Percentiles rank a stretch among this genome's conserved stretches.
These are phyloP conservation scores for Bertia moriformis DNA, from an alignment of 2,329 filamentous ascomycete genomes.

Conservation along the genomic window DNA sequence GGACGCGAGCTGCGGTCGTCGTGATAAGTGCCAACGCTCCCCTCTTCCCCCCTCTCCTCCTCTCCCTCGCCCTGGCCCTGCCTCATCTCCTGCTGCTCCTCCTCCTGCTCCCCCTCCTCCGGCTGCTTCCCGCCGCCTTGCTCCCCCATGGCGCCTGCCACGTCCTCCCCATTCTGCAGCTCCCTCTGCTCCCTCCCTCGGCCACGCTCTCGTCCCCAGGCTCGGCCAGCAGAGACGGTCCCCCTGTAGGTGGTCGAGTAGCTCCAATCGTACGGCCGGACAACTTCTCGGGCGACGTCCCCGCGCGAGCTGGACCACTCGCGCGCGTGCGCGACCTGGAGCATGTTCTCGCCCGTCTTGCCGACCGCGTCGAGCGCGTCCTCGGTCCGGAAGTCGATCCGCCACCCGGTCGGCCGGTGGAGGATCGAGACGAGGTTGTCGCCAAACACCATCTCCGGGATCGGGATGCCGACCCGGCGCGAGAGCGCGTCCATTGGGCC, in stretches of 20 bases:
- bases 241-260: conserved; percentile 83
- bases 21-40: no score
- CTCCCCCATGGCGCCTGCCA: no score
- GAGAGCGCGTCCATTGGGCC: conserved; percentile 79
- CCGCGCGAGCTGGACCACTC: conserved; percentile 62
- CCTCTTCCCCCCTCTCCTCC: no score
- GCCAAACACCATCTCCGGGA: conserved; percentile 98
- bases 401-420: conserved; percentile 65
- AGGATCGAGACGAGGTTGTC: conserved; percentile 73
- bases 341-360: conserved; percentile 81
- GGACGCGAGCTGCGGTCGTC: no score
- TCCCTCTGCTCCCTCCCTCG: background rate
- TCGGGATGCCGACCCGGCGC: conserved; percentile 63
- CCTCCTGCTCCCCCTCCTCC: conserved; percentile 2
- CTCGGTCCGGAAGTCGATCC: conserved; percentile 66
- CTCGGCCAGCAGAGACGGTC: conserved; percentile 36
- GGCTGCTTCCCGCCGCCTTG: background rate
- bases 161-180: no score
- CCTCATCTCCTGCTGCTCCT: background rate
- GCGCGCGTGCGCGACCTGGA: conserved; percentile 82
- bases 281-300: conserved; percentile 76
- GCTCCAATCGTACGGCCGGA: conserved; percentile 96
- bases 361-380: conserved; percentile 83
- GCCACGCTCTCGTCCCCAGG: conserved; percentile 4
- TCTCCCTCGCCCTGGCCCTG: no score